Evolutionary conservation across 2,329 filamentous ascomycete genomes (phyloP).

Genomic region (Blastomyces silverae): DNA sequence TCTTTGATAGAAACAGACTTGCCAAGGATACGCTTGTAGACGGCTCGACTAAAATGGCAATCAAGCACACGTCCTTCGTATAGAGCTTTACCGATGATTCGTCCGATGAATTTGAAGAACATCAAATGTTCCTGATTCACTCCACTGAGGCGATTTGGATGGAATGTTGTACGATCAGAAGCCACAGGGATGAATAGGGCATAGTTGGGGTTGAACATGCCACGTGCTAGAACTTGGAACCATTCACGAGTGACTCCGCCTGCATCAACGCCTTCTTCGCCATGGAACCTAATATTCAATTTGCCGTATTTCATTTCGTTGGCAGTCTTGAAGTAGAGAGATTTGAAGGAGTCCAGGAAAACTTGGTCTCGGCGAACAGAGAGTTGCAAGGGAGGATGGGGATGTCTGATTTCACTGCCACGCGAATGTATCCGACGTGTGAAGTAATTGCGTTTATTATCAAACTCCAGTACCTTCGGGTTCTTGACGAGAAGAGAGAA

Average conservation of each 20-base stretch:
- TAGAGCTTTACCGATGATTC: constrained; percentile 94
- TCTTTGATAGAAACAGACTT: constrained; percentile 96
- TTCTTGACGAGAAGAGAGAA: constrained; percentile 96
- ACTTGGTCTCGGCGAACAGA: constrained; percentile 88
- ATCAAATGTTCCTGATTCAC: constrained; percentile 93
- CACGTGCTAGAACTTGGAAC: constrained; percentile 94
- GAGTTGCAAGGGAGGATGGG: constrained; percentile 73
- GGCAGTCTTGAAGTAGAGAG: constrained; percentile 91
- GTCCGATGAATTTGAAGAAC: constrained; percentile 99
- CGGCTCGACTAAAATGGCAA: constrained; percentile 96
- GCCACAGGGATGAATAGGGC: constrained; percentile 94
- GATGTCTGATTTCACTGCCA: constrained; percentile 61
- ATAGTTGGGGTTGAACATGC: constrained; percentile 99
- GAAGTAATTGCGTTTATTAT: constrained; percentile 99
- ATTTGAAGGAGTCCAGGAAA: constrained; percentile 97
- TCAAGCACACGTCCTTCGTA: constrained; percentile 95
- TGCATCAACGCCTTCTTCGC: constrained; percentile 95
- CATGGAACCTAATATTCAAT: constrained; percentile 93
- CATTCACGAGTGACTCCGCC: constrained; percentile 96
- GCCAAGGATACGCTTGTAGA: constrained; percentile 95
- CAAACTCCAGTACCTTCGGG: constrained; percentile 96
- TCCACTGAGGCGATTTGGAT: constrained; percentile 87
- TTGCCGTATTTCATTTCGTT: constrained; percentile 99
- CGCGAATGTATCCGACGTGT: constrained; percentile 82
- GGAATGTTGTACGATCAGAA: constrained; percentile 95